Conservation (phyloP, 805 yeast species). For the Yamadazyma philogaea region DNA sequence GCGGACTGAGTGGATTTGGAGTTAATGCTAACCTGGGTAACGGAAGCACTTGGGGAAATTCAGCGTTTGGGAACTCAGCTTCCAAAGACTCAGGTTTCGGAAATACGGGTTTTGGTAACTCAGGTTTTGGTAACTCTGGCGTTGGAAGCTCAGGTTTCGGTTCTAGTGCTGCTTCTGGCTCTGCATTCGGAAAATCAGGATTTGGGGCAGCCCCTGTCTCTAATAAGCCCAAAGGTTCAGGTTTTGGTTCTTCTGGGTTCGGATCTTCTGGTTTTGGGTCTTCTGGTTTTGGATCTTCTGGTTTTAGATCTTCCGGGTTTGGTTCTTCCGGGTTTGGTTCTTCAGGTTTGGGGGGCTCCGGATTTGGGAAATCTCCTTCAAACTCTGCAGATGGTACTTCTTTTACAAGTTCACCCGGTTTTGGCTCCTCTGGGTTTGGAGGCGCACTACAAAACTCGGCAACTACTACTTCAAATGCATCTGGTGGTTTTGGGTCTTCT, state of each 20-base stretch:
- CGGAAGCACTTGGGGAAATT: constrained; percentile 8
- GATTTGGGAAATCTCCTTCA: neutral
- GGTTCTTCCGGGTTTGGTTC: constrained; percentile 6
- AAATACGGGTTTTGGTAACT: constrained; percentile 3
- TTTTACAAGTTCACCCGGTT: too few relatives aligned
- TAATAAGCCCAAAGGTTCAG: constrained; percentile 15
- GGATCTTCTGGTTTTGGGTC: constrained; percentile 16
- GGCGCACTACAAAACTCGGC: neutral
- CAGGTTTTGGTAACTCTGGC: constrained; percentile 11
- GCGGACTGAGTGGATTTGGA: neutral
- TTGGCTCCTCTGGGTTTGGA: constrained; percentile 8
- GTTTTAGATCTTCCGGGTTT: constrained; percentile 10
- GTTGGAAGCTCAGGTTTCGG: constrained; percentile 8
- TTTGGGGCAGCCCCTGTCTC: constrained; percentile 7
- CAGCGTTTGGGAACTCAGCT: constrained; percentile 15
- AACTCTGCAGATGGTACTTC: constrained; percentile 9
- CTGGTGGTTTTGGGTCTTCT: constrained; percentile 11
- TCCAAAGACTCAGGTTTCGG: constrained; percentile 16
- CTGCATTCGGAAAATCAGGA: constrained; percentile 12
- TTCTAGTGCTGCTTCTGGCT: constrained; percentile 17
- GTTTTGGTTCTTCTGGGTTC: constrained; percentile 12
- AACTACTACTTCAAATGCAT: neutral
- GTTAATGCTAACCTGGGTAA: constrained; percentile 5
- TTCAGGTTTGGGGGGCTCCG: constrained; percentile 4
- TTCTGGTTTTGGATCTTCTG: constrained; percentile 15